A percentile compares a stretch with the other conserved stretches of the same genome.
phyloP scores from a whole-genome alignment of 176 grass and related monocot species.

The Musa acuminata region DNA sequence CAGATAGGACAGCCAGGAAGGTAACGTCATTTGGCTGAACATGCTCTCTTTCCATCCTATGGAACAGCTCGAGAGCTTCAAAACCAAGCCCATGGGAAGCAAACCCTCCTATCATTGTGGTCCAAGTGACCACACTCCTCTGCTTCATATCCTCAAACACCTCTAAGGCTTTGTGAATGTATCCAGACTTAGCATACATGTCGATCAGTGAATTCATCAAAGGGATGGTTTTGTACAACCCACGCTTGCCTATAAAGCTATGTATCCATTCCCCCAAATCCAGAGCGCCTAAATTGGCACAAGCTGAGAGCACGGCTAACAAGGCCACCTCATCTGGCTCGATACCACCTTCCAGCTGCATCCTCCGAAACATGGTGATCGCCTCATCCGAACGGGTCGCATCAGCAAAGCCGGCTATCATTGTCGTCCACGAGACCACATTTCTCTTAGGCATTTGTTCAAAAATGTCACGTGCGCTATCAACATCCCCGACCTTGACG shows the following conservation, averaged over 20 bases:
- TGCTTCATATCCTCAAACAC: slow-evolving; percentile 60
- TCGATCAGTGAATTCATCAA: slow-evolving; percentile 71
- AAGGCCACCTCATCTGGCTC: slow-evolving; percentile 54
- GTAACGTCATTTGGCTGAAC: slow-evolving; percentile 50
- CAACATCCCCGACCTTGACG: slow-evolving; percentile 38
- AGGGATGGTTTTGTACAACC: slow-evolving; percentile 24
- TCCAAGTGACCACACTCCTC: slow-evolving; percentile 59
- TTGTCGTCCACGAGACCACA: slow-evolving; percentile 56
- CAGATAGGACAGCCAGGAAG: slow-evolving; percentile 59
- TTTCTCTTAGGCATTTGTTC: slow-evolving; percentile 55
- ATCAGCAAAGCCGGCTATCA: slow-evolving; percentile 45
- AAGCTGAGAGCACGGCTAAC: slow-evolving; percentile 52
- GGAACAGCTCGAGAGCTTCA: slow-evolving; percentile 57
- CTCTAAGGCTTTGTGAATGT: slow-evolving; percentile 39
- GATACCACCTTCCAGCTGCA: slow-evolving; percentile 58
- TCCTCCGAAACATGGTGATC: slow-evolving; percentile 48
- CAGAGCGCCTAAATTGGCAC: slow-evolving; percentile 48
- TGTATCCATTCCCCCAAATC: slow-evolving; percentile 79
- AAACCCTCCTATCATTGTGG: slow-evolving; percentile 54
- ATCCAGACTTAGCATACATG: slow-evolving; percentile 73
- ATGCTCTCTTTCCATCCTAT: slow-evolving; percentile 55
- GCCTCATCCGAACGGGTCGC: slow-evolving; percentile 47
- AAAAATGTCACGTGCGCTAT: slow-evolving; percentile 33
- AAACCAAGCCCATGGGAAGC: slow-evolving; percentile 55
- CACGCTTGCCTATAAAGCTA: slow-evolving; percentile 28